Base-by-base conservation (phyloP, 2,329 filamentous ascomycete species). In the Monilinia fructicola region DNA sequence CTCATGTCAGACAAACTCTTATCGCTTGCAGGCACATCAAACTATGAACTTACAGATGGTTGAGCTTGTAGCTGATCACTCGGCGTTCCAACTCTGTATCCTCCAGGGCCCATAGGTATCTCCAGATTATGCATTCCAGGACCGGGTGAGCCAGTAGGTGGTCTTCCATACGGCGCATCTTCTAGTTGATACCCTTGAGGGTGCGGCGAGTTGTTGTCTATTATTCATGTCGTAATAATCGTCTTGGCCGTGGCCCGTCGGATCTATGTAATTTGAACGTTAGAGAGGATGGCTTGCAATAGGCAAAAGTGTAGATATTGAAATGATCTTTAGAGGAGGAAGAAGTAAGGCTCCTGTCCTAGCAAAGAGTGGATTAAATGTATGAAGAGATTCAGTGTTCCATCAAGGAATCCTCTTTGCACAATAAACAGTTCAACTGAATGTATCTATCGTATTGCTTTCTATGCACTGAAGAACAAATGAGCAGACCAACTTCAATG, bases 151-250 rank as follows among this genome's bases (percentile, higher is more conserved):
- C 67, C 68, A 42, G 35, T 64, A 14, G 66, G 54, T 26, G 59
- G 70, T 71, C 72, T 72, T 38, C 73, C 71, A 71, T 76, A 75
- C 26, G 71, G 71, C 44, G 69, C 60, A 77, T 96, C 91, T 54
- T 95, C 89, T 56, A 96, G 84, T 76, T 96, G 91, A 77, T 97
- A 96, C 71, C 88, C 86, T 73, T 89, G 86, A 38, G 90, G 90
- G 71, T 91, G 89, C 59, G 92, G 91, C 56, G 92, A 95, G 10
- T 63, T 44, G 26, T 52, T 52, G 52, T 42, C 74, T 77, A 71
- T 79, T 81, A 74, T 87, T 83, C 86, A 88, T 88, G 77, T 84
- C 82, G 79, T 86, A 86, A 73, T 86, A 85, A 71, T 85, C 81
- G 79, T 87, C 82, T 80, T 87, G 84, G 70, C 71, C 70, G 65